Evolutionary conservation across 108 stramenopile species (phyloP).

Genomic region (Cyclotella baltica): DNA sequence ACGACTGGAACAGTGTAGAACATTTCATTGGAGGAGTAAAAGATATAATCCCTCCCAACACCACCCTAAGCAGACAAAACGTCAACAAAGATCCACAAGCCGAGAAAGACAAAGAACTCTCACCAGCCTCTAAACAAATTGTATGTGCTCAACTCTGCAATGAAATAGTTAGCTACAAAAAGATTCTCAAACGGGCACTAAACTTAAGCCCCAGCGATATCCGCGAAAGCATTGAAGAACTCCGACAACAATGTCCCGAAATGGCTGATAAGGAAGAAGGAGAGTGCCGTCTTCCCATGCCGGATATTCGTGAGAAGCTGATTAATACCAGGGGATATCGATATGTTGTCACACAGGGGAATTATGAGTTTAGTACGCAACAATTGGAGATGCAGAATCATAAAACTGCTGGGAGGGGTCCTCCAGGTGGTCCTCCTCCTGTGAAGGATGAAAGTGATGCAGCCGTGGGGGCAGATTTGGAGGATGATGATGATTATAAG

Average conservation of each 20-base stretch:
- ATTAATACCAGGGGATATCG: conserved; percentile 38
- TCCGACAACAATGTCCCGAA: conserved; percentile 30
- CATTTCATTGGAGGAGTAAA: conserved; percentile 31
- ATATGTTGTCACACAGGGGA: conserved; percentile 19
- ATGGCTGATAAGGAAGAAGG: conserved; percentile 36
- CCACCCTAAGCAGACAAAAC: conserved; percentile 5
- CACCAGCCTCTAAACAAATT: conserved; percentile 8
- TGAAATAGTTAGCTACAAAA: conserved; percentile 36
- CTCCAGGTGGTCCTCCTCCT: too few species aligned
- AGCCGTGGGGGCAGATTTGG: conserved; percentile 67
- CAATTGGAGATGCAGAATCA: conserved; percentile 61
- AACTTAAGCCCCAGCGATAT: conserved; percentile 30
- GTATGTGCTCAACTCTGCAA: conserved; percentile 37
- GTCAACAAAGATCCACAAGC: conserved; percentile 19
- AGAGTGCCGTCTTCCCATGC: conserved; percentile 32
- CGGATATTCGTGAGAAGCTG: conserved; percentile 37
- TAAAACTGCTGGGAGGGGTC: neutral
- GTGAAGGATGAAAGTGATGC: conserved; percentile 39
- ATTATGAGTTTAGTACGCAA: conserved; percentile 59
- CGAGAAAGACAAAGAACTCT: conserved; percentile 22
- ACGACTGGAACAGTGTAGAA: conserved; percentile 42
- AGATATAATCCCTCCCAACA: conserved; percentile 30
- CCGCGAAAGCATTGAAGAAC: conserved; percentile 30
- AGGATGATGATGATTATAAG: conserved; percentile 67
- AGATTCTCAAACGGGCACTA: conserved; percentile 20